Evolutionary conservation across 371 early-diverging fungal species (phyloP).

Genomic region (Rhizomucor miehei): DNA sequence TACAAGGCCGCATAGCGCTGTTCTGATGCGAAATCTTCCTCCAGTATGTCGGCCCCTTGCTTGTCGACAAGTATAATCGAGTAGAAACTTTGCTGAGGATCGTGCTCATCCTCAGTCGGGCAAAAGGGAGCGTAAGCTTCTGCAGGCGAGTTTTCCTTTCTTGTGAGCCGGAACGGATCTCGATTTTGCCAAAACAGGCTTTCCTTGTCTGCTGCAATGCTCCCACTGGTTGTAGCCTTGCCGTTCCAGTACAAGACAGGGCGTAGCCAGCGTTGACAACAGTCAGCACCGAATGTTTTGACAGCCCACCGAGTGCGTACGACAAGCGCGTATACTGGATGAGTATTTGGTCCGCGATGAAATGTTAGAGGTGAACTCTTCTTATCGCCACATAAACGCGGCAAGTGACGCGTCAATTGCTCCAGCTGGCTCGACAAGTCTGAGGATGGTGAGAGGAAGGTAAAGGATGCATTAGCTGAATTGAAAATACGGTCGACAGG

Average conservation of each 20-base stretch:
- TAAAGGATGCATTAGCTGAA: constrained; percentile 39
- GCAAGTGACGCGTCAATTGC: constrained; percentile 34
- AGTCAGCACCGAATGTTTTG: constrained; percentile 40
- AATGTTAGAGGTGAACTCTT: constrained; percentile 46
- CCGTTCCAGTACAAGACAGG: constrained; percentile 70
- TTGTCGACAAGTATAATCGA: constrained; percentile 58
- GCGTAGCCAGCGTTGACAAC: constrained; percentile 46
- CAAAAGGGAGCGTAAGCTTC: constrained; percentile 55
- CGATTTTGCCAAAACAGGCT: constrained; percentile 54
- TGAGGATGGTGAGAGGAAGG: constrained; percentile 51
- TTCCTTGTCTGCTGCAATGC: constrained; percentile 34
- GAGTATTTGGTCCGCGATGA: constrained; percentile 68
- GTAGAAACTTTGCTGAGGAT: constrained; percentile 19
- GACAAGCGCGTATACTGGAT: constrained; percentile 65
- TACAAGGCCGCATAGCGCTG: constrained; percentile 22
- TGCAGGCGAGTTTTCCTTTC: constrained; percentile 61
- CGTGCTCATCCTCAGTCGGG: constrained; percentile 9
- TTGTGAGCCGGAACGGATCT: constrained; percentile 52
- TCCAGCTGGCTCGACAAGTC: constrained; percentile 38
- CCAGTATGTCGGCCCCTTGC: constrained; percentile 45
- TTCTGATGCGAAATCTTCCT: constrained; percentile 19
- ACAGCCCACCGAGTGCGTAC: constrained; percentile 58
- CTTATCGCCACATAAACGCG: constrained; percentile 47
- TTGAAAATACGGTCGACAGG: constrained; percentile 6
- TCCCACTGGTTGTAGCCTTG: constrained; percentile 29